Evolutionary conservation across 805 yeast genomes (phyloP).

Genomic region (Wickerhamomyces xylosicus): DNA sequence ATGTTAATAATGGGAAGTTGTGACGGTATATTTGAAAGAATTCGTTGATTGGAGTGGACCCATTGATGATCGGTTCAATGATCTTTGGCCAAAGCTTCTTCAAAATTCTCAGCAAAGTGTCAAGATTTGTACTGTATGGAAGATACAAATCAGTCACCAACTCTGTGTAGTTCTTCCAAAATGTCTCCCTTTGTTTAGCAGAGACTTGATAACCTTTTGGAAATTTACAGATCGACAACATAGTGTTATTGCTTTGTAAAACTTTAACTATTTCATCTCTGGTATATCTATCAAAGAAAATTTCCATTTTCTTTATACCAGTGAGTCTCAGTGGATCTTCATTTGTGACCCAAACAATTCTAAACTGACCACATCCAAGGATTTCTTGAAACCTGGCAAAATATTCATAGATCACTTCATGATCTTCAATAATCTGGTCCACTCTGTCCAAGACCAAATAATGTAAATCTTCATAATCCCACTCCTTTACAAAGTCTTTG

Average conservation of each 20-base stretch:
- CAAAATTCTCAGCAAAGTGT: slow-evolving; percentile 10
- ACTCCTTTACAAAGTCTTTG: slow-evolving; percentile 5
- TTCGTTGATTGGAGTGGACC: slow-evolving; percentile 8
- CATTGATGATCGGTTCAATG: slow-evolving; percentile 9
- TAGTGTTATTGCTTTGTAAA: neutral
- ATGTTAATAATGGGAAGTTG: slow-evolving; percentile 20
- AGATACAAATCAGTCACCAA: slow-evolving; percentile 16
- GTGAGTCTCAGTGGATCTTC: slow-evolving; percentile 10
- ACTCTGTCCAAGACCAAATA: slow-evolving; percentile 16
- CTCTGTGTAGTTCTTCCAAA: slow-evolving; percentile 16
- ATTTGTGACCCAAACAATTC: slow-evolving; percentile 13
- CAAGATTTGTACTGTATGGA: slow-evolving; percentile 14
- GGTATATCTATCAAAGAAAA: slow-evolving; percentile 12
- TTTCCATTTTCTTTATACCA: slow-evolving; percentile 11
- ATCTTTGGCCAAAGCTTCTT: slow-evolving; percentile 15
- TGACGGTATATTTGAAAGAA: slow-evolving; percentile 20
- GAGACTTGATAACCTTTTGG: slow-evolving; percentile 4
- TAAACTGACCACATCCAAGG: slow-evolving; percentile 8
- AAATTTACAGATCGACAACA: slow-evolving; percentile 5
- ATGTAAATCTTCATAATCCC: slow-evolving; percentile 8
- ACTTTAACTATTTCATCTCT: slow-evolving; percentile 9
- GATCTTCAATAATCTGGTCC: slow-evolving; percentile 17
- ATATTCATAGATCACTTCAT: slow-evolving; percentile 7
- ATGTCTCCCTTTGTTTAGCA: slow-evolving; percentile 1
- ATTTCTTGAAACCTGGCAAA: slow-evolving; percentile 15